phyloP scores from a whole-genome alignment of 371 early-diverging fungal species.

The Mucor ambiguus region DNA sequence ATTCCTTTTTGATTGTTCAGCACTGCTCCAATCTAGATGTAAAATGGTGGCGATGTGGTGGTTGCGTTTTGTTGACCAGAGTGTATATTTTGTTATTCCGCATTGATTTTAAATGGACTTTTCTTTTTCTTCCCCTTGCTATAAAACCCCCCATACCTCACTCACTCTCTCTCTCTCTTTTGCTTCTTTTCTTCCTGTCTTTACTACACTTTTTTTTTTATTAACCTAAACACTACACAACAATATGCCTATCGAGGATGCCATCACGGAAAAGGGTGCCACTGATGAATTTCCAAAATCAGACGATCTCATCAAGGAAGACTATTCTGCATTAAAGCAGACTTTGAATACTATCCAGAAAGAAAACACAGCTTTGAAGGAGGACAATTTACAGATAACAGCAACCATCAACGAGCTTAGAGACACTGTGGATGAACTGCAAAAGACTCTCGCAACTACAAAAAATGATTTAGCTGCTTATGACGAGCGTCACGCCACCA shows the following conservation, averaged over 20 bases:
- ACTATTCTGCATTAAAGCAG: neutral
- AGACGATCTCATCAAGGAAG: neutral
- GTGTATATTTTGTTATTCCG: constrained; percentile 5
- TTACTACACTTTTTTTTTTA: neutral
- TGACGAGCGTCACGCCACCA: constrained; percentile 13
- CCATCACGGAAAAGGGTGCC: neutral
- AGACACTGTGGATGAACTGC: neutral
- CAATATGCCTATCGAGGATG: neutral
- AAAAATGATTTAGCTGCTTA: constrained; percentile 1
- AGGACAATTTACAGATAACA: neutral
- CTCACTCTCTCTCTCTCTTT: neutral
- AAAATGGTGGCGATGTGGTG: neutral
- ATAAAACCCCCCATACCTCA: constrained; percentile 1
- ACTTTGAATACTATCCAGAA: neutral
- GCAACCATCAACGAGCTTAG: neutral
- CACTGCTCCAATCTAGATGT: neutral
- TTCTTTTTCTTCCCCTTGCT: constrained; percentile 3
- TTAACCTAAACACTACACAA: neutral
- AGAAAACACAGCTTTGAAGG: neutral
- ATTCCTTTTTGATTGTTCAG: too few relatives aligned
- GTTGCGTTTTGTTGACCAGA: neutral
- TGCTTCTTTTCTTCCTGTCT: neutral
- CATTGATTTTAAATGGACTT: constrained; percentile 8
- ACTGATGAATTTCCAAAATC: neutral
- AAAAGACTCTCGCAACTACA: neutral